Evolutionary conservation across 768 basidiomycete species (phyloP).

Genomic region (Chalciporus pseudorubinellus): DNA sequence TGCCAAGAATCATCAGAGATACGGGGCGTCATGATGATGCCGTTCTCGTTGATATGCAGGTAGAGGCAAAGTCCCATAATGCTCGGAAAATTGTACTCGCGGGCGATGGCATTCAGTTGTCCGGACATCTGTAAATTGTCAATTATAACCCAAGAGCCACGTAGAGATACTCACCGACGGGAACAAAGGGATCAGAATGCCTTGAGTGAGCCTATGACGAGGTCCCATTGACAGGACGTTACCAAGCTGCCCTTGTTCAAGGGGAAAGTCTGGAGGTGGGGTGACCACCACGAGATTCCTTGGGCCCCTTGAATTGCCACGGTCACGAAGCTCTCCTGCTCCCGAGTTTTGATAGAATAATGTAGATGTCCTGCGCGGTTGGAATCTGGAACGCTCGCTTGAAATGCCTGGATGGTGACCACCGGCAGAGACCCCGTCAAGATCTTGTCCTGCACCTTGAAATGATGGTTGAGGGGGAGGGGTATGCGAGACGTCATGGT

Average conservation of each 20-base stretch:
- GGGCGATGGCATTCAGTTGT: slow-evolving; percentile 75
- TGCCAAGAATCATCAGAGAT: slow-evolving; percentile 80
- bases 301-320: slow-evolving; percentile 35
- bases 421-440: slow-evolving; percentile 7
- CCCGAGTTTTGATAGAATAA: slow-evolving; percentile 54
- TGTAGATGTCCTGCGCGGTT: slow-evolving; percentile 46
- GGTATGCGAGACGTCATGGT: slow-evolving; percentile 7
- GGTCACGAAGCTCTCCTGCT: slow-evolving; percentile 44
- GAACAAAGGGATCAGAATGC: slow-evolving; percentile 71
- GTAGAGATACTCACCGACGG: slow-evolving; percentile 51
- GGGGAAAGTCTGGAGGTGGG: slow-evolving; percentile 57
- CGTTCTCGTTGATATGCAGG: slow-evolving; percentile 58
- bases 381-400: slow-evolving; percentile 19
- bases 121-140: slow-evolving; percentile 56
- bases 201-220: slow-evolving; percentile 58
- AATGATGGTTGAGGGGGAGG: not conserved
- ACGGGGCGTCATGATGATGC: slow-evolving; percentile 58
- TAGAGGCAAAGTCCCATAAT: slow-evolving; percentile 78
- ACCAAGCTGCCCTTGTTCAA: slow-evolving; percentile 58
- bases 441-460: slow-evolving; percentile 7
- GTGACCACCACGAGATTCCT: slow-evolving; percentile 65
- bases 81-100: slow-evolving; percentile 80
- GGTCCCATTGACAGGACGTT: slow-evolving; percentile 59
- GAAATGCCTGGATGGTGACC: not conserved
- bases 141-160: not conserved